Evolutionary conservation across 1,284 basidiomycete genomes (phyloP), one percentile per base, ranked within the genome.

Genomic region (Trichosporon ovoides): DNA sequence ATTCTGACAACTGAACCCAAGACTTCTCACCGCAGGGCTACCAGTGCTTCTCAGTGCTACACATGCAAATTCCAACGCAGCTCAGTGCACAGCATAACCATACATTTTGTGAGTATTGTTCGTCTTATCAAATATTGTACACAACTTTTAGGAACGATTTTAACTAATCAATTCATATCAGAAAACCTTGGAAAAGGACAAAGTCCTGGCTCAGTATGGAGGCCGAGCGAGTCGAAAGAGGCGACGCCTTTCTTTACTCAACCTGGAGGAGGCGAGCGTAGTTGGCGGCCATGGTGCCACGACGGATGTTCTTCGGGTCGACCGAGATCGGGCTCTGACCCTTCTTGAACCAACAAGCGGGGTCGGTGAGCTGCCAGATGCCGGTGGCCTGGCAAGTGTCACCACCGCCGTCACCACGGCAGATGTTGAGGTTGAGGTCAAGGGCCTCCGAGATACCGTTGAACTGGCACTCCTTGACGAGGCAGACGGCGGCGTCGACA

Each of bases 361-460:
- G 55, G 49, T 56, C 49, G 38, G 51, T 38, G 38, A 56, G 16
- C 28, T 38, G 31, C 49, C 49, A 56, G 38, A 56, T 20, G 33
- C 55, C 50, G 19, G 49, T 43, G 6, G 55, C 55, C 20, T 38
- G 31, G 48, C 55, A 56, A 9, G 12, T 24, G 38, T 43, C 38
- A 20, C 10, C 18, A 1, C 5, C 3, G 38, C 22, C 20, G 38
- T 43, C 38, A 20, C 38, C 38, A 20, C 38, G 38, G 20, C 48
- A 56, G 11, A n/a, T n/a, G 14, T 12, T 48, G 3, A 33, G 28
- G 28, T 24, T 22, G 31, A 56, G 37, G 5, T 24, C 36, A 36
- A 43, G 38, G 12, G 38, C 38, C 38, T 43, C 35, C 6, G 16
- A 3, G 35, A 36, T 36, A 12, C 12, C 35, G 6, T 36, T 13